phyloP scores from a whole-genome alignment of 1,284 basidiomycete species.

The Hypsizygus ulmarius region DNA sequence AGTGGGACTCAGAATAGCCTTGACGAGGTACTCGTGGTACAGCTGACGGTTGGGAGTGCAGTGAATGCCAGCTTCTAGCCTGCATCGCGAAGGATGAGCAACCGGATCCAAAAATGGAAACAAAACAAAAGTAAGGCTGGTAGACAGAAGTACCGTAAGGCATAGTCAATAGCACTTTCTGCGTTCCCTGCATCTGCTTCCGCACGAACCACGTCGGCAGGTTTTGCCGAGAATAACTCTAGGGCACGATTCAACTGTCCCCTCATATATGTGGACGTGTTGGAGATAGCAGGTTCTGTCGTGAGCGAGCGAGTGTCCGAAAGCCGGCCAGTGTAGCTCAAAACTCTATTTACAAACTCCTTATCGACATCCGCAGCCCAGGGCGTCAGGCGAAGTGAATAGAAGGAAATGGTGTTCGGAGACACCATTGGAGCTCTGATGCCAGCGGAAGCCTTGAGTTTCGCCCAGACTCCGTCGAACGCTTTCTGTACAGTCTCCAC shows the following conservation, averaged over 20 bases:
- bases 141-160: constrained; percentile 20
- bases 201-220: constrained; percentile 10
- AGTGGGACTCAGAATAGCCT: constrained; percentile 8
- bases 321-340: constrained; percentile 10
- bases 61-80: constrained; percentile 12
- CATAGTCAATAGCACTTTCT: constrained; percentile 22
- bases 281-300: background rate
- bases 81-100: background rate
- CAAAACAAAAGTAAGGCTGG: background rate
- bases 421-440: constrained; percentile 2
- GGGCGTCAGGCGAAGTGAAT: background rate
- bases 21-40: constrained; percentile 14
- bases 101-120: too few relatives aligned
- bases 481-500: constrained; percentile 4
- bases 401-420: constrained; percentile 9
- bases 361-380: constrained; percentile 8
- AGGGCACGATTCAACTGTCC: constrained; percentile 1
- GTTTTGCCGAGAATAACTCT: constrained; percentile 12
- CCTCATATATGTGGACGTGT: constrained; percentile 1
- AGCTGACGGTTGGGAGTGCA: constrained; percentile 10
- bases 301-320: background rate
- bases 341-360: constrained; percentile 1
- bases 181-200: constrained; percentile 25
- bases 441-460: constrained; percentile 1
- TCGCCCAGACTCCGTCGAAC: constrained; percentile 11